Conservation (phyloP, 305 asterid genomes). For the Solanum hybrid region DNA sequence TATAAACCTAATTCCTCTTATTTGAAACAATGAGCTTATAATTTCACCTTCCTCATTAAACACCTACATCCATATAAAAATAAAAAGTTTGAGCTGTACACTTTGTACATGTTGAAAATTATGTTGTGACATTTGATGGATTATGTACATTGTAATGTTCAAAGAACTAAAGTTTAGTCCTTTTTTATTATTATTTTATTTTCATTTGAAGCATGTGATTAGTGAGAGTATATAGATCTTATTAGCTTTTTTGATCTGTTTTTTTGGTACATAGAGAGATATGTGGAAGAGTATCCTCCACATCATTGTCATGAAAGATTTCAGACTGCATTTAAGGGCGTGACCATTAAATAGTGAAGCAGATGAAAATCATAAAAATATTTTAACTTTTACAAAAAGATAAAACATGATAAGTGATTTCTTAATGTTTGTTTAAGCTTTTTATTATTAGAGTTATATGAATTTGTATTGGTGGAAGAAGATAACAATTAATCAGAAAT, state of each 20-base stretch:
- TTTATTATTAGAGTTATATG: background rate
- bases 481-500: background rate
- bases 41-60: conserved; percentile 5
- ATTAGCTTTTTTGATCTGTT: background rate
- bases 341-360: background rate
- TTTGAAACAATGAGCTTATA: background rate
- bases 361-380: background rate
- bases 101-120: background rate
- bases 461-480: too few species aligned
- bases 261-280: background rate
- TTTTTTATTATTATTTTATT: too few species aligned
- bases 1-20: background rate
- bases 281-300: background rate
- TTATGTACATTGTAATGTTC: background rate
- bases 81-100: background rate
- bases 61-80: background rate
- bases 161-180: background rate
- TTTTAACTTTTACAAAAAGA: background rate
- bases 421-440: background rate
- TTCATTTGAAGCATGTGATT: conserved; percentile 3
- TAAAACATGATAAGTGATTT: background rate
- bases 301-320: background rate
- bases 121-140: background rate
- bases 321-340: background rate
- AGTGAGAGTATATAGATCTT: background rate